These are phyloP conservation scores for Fusarium phyllophilum DNA, from an alignment of 2,329 filamentous ascomycete species.

Conservation along the genomic window DNA sequence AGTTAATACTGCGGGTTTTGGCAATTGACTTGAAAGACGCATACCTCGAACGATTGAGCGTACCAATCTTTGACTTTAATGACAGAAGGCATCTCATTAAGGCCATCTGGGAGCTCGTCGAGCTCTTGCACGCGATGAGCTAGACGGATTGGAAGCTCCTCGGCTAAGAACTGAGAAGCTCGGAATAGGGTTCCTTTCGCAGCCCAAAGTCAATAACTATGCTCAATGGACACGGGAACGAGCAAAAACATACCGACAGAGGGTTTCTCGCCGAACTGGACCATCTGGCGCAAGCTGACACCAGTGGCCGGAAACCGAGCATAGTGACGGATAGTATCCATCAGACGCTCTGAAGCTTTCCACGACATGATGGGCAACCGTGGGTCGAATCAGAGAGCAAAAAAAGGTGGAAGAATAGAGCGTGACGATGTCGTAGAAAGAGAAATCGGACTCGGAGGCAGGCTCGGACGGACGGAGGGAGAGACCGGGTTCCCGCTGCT, in stretches of 20 bases:
- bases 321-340: constrained; percentile 98
- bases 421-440: constrained; percentile 11
- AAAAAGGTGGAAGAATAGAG: constrained; percentile 1
- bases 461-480: constrained; percentile 43
- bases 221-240: constrained; percentile 85
- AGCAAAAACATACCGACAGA: constrained; percentile 83
- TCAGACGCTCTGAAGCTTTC: constrained; percentile 89
- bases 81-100: constrained; percentile 98
- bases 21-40: not conserved
- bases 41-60: constrained; percentile 97
- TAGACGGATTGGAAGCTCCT: constrained; percentile 95
- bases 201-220: constrained; percentile 13
- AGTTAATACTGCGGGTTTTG: constrained; percentile 14
- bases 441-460: constrained; percentile 39
- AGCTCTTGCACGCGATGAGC: constrained; percentile 97
- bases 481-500: constrained; percentile 38
- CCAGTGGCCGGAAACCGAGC: constrained; percentile 96
- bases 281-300: constrained; percentile 97
- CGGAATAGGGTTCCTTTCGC: constrained; percentile 88
- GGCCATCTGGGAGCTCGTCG: constrained; percentile 88
- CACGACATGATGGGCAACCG: constrained; percentile 76
- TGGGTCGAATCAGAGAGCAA: constrained; percentile 21
- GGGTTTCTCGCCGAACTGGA: constrained; percentile 95
- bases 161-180: constrained; percentile 96
- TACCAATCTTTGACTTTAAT: constrained; percentile 97